Base-by-base conservation (phyloP, 2,329 filamentous ascomycete genomes). In the Elsinoe australis region DNA sequence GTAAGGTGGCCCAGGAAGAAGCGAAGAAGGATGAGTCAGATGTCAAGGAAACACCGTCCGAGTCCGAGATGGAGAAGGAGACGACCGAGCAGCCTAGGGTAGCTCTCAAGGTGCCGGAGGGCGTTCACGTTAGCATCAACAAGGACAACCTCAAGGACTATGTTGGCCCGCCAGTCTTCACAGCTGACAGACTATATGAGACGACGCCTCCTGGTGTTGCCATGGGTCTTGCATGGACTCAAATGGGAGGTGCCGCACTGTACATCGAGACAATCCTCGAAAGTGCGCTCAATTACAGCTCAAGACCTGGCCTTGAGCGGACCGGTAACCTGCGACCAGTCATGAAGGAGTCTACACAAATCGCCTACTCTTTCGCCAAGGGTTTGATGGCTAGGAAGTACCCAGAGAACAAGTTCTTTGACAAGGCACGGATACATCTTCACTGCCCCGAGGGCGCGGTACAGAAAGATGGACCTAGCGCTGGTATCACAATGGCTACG, bases 401-500 rank as follows among this genome's bases (percentile, higher is more conserved):
- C 70, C 82, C 88, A 0, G 82, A 87, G 51, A 98, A 98, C 67
- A 79, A 82, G 64, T 98, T 96, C 74, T 95, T 98, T 60, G 87
- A 96, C 62, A 89, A 92, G 70, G 92, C 90, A 7, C 87, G 85
- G 69, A 79, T 98, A 63, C 92, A 98, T 67, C 74, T 98, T 55
- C 92, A 98, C 71, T 94, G 94, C 51, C 92, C 92, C 0, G 92
- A 98, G 64, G 92, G 92, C 4, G 92, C 92, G 6, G 89, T 95
- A 49, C 86, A 85, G 57, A 98, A 98, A 69, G 92, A 98, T 63
- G 92, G 71, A 9, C 71, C 71, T 0, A 67, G 63, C 38, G 92
- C 92, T 15, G 92, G 92, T 63, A 92, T 98, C 61, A 98, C 92
- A 5, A 98, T 98, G 92, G 85, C 92, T n/a, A 94, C 88, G 5